These are phyloP conservation scores for Cladorrhinum sp. DNA, from an alignment of 2,329 filamentous ascomycete species.

Conservation along the genomic window DNA sequence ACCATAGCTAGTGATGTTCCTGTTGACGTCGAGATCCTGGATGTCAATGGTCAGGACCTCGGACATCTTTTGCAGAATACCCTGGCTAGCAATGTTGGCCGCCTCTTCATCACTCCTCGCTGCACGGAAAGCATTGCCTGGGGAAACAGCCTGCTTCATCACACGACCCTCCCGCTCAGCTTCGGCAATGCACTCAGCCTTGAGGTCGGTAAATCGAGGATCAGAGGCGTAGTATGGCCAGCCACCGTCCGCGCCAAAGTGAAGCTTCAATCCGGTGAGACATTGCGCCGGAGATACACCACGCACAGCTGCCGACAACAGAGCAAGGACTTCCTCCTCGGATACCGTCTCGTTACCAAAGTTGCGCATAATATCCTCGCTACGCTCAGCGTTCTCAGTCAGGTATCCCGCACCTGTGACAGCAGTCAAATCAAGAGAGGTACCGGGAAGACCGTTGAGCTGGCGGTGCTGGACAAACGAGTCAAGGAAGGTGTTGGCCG, in stretches of 20 bases:
- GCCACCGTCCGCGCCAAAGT: slow-evolving; percentile 19
- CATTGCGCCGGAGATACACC: slow-evolving; percentile 26
- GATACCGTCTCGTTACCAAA: slow-evolving; percentile 45
- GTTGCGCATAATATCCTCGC: slow-evolving; percentile 40
- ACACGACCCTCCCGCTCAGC: slow-evolving; percentile 22
- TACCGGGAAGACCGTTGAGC: slow-evolving; percentile 32
- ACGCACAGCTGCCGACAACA: slow-evolving; percentile 42
- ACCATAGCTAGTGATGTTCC: slow-evolving; percentile 29
- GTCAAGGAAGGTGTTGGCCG: slow-evolving; percentile 42
- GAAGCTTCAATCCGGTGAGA: slow-evolving; percentile 32
- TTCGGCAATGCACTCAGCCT: slow-evolving; percentile 24
- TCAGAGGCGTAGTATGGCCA: slow-evolving; percentile 29
- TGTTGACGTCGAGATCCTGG: slow-evolving; percentile 28
- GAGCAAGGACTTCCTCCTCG: slow-evolving; percentile 52
- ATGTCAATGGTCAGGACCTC: slow-evolving; percentile 26
- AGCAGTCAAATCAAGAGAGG: slow-evolving; percentile 51
- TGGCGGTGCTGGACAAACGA: slow-evolving; percentile 36
- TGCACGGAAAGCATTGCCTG: slow-evolving; percentile 29
- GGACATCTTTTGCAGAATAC: slow-evolving; percentile 31
- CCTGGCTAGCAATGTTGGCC: slow-evolving; percentile 27
- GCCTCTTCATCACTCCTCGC: slow-evolving; percentile 30
- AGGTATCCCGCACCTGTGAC: slow-evolving; percentile 51
- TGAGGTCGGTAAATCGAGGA: slow-evolving; percentile 23
- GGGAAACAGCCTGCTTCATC: slow-evolving; percentile 23
- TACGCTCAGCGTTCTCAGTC: slow-evolving; percentile 46